Evolutionary conservation across 192 early-diverging fungal genomes (phyloP).

Genomic region (Rhizophagus prolifer): DNA sequence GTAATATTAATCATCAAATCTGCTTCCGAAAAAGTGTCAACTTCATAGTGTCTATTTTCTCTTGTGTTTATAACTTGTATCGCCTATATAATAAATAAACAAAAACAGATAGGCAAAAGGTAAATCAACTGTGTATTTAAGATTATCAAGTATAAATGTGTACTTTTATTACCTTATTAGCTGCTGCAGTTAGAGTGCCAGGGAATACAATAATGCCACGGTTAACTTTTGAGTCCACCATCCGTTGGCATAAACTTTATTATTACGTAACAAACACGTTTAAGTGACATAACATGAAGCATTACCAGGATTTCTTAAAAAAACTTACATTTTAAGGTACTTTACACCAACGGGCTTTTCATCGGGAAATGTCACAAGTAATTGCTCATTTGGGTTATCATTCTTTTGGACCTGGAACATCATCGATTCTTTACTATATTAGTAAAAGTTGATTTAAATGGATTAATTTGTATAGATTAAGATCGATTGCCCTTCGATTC

Average conservation of each 20-base stretch:
- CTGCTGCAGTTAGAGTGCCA: slow-evolving; percentile 78
- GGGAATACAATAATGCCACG: slow-evolving; percentile 88
- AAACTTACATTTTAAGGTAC: slow-evolving; percentile 77
- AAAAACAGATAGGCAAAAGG: not conserved
- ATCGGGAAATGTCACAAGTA: slow-evolving; percentile 92
- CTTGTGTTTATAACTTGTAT: slow-evolving; percentile 53
- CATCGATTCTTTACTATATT: slow-evolving; percentile 64
- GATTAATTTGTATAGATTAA: not conserved
- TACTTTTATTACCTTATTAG: slow-evolving; percentile 64
- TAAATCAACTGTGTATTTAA: not conserved
- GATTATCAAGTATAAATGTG: not conserved
- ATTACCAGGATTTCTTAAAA: not conserved
- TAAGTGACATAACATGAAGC: no score
- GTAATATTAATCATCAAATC: slow-evolving; percentile 98
- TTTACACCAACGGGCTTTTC: slow-evolving; percentile 87
- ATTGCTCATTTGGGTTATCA: slow-evolving; percentile 76
- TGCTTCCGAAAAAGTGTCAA: slow-evolving; percentile 88
- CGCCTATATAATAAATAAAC: slow-evolving; percentile 39
- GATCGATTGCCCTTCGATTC: not conserved
- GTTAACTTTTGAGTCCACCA: slow-evolving; percentile 79
- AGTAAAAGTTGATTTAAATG: not conserved
- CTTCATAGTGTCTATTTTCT: slow-evolving; percentile 41
- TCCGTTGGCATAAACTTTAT: slow-evolving; percentile 65
- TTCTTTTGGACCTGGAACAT: slow-evolving; percentile 85
- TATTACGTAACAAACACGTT: slow-evolving; percentile 24